Evolutionary conservation across 495 filamentous ascomycete species (phyloP), one percentile per base, ranked within the genome.

Genomic region (Rostrohypoxylon terebratum): DNA sequence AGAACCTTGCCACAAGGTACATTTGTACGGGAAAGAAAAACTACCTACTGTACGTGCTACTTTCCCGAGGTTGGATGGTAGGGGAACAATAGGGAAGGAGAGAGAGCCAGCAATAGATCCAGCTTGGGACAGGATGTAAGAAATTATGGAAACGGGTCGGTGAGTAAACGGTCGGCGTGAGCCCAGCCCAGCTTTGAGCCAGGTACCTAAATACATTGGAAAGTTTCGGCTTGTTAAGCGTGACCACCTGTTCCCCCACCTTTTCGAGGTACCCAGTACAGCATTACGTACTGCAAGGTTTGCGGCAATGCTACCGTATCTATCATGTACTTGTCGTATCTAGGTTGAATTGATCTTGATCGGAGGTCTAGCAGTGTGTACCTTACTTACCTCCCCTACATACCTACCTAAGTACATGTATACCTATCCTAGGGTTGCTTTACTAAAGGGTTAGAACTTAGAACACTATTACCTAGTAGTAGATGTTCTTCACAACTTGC

Each of bases 31-130:
- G 53, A 33, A 34, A 42, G 50, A 16, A 47, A 28, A 48, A 28
- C 28, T 28, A 28, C 28, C 68, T 71, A 65, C 51, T 57, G 42
- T 72, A 48, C 60, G 40, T 48, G 38, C 31, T 71, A 18, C 58
- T 61, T 57, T 66, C 63, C 68, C 68, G 57, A 66, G 62, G 68
- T 71, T 71, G 62, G 57, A 50, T 60, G 57, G 50, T 58, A 72
- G 63, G 63, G 69, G 48, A 59, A 58, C 31, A 67, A 50, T 66
- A 72, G 10, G 28, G 25, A 44, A 31, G 55, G 53, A 53, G 53
- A 53, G 53, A 21, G 51, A 65, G 65, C 70, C 65, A 68, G 25
- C 36, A 51, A 69, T 44, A 55, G 40, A 60, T 48, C 54, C 57
- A 66, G 61, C 61, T 68, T 48, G 66, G 65, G 57, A 62, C 64